Conservation (phyloP, 768 basidiomycete species). For the Gloeostereum incarnatum region DNA sequence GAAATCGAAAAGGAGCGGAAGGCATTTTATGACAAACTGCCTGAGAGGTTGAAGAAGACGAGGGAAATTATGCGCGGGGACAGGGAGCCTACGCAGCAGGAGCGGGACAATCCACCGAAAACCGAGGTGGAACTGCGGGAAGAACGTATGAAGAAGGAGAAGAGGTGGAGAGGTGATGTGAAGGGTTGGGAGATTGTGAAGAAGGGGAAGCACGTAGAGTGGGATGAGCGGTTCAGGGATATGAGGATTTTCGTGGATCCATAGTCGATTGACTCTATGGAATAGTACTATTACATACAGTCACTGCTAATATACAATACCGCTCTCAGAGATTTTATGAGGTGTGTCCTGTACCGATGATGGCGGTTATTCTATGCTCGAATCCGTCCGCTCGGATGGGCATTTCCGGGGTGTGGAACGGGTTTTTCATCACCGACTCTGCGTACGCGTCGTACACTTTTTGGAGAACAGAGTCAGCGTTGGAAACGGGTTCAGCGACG, state of each 20-base stretch:
- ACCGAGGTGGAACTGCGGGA: conserved; percentile 85
- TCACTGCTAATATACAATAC: too few species aligned
- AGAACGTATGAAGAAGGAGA: conserved; percentile 85
- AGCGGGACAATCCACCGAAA: conserved; percentile 65
- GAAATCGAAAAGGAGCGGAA: conserved; percentile 62
- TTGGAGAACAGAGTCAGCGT: conserved; percentile 62
- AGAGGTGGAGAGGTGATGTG: conserved; percentile 73
- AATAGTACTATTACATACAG: too few species aligned
- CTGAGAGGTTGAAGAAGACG: conserved; percentile 56
- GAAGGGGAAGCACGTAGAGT: conserved; percentile 51
- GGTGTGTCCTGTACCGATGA: conserved; percentile 47
- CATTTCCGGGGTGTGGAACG: conserved; percentile 99
- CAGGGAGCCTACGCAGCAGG: conserved; percentile 83
- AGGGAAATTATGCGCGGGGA: conserved; percentile 67
- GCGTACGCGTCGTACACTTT: conserved; percentile 91
- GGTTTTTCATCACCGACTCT: conserved; percentile 97
- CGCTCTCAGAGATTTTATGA: too few species aligned
- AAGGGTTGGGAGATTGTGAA: conserved; percentile 74
- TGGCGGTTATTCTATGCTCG: conserved; percentile 55
- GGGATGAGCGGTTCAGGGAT: conserved; percentile 67
- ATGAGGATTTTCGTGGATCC: conserved; percentile 51
- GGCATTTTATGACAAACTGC: conserved; percentile 69
- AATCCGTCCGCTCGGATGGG: conserved; percentile 90
- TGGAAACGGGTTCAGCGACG: conserved; percentile 61
- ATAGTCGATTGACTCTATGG: too few species aligned